phyloP scores from a whole-genome alignment of 2,329 filamentous ascomycete genomes.

The Whalleya microplaca region DNA sequence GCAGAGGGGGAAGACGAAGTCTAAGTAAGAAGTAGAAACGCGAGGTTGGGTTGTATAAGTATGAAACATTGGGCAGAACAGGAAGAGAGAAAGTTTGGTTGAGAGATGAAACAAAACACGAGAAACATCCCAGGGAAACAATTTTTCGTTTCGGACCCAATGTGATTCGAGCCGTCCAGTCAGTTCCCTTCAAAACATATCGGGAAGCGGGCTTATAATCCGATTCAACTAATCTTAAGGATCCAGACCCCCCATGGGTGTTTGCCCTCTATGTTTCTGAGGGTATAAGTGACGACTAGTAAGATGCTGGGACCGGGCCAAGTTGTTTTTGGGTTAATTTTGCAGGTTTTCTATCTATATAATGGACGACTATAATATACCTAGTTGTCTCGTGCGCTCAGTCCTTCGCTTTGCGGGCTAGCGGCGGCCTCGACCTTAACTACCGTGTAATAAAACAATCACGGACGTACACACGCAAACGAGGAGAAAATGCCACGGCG shows the following conservation, averaged over 20 bases:
- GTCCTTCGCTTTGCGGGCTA: background rate
- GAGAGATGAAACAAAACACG: slow-evolving; percentile 27
- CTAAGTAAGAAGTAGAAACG: slow-evolving; percentile 13
- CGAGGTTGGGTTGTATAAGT: slow-evolving; percentile 25
- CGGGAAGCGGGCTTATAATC: slow-evolving; percentile 25
- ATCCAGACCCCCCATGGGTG: slow-evolving; percentile 23
- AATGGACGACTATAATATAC: slow-evolving; percentile 29
- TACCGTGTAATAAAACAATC: background rate
- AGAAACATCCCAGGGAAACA: slow-evolving; percentile 21
- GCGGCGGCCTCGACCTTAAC: background rate
- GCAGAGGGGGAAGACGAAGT: slow-evolving; percentile 11
- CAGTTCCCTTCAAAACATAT: slow-evolving; percentile 17
- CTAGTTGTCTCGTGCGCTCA: background rate
- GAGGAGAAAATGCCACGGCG: background rate
- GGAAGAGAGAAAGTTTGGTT: slow-evolving; percentile 18
- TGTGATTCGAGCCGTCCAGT: slow-evolving; percentile 25
- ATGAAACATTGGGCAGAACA: slow-evolving; percentile 23
- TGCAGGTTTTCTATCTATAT: slow-evolving; percentile 17
- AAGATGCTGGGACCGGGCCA: slow-evolving; percentile 22
- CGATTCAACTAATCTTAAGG: slow-evolving; percentile 26
- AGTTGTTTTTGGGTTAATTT: slow-evolving; percentile 15
- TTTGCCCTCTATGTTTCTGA: background rate
- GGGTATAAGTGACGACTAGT: slow-evolving; percentile 23
- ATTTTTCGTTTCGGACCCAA: slow-evolving; percentile 20
- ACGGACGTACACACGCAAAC: background rate